Percentiles rank a stretch among this genome's conserved stretches.
Conservation (phyloP, 768 basidiomycete genomes). For the Neoboletus brunneissimus region DNA sequence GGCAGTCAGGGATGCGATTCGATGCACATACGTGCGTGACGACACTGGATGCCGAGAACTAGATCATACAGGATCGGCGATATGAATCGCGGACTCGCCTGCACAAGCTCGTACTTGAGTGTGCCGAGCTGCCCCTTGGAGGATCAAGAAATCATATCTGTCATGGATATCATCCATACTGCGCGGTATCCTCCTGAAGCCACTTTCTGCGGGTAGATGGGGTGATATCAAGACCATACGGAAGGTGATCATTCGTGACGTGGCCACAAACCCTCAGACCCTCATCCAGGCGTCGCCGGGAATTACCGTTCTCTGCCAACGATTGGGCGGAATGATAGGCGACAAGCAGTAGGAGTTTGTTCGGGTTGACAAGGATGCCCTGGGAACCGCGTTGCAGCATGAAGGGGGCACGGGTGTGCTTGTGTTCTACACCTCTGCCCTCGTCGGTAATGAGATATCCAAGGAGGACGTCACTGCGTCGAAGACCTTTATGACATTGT, state of each 20-base stretch:
- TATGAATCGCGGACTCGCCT: not conserved
- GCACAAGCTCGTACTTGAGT: not conserved
- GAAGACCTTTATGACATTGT: too few relatives aligned
- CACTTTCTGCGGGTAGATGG: not conserved
- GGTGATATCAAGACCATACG: not conserved
- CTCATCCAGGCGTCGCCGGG: not conserved
- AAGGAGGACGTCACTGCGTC: too few relatives aligned
- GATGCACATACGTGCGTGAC: slow-evolving; percentile 17
- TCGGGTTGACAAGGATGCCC: not conserved
- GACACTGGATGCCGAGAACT: not conserved
- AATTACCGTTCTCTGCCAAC: not conserved
- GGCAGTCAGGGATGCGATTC: slow-evolving; percentile 28
- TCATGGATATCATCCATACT: not conserved
- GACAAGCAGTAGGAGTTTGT: not conserved
- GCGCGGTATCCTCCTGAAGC: not conserved
- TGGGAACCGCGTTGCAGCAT: not conserved
- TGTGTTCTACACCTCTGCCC: not conserved
- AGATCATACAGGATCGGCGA: not conserved
- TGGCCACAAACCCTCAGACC: not conserved
- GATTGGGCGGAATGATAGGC: not conserved
- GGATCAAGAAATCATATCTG: not conserved
- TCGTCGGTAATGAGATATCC: too few relatives aligned
- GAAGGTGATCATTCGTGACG: not conserved
- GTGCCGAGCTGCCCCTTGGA: not conserved
- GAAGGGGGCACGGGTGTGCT: not conserved